Percentiles rank a stretch among this genome's conserved stretches.
These are phyloP conservation scores for Mycena citricolor DNA, from an alignment of 1,284 basidiomycete genomes.

Conservation along the genomic window DNA sequence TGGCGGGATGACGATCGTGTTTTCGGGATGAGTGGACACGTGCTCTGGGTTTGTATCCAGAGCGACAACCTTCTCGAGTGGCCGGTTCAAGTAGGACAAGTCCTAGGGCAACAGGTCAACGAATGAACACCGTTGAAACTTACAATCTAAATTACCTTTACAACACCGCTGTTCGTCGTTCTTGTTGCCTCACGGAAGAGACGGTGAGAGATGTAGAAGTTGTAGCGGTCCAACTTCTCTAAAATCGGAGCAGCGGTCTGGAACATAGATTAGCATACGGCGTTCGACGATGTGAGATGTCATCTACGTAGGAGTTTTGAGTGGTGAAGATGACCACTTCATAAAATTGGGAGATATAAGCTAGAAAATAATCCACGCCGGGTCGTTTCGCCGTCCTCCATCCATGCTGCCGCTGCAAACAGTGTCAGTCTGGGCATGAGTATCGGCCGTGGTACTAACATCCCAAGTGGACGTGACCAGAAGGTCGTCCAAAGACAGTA, in stretches of 20 bases:
- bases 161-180: slow-evolving; percentile 73
- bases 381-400: slow-evolving; percentile 94
- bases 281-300: slow-evolving; percentile 4
- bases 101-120: slow-evolving; percentile 58
- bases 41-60: slow-evolving; percentile 87
- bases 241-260: slow-evolving; percentile 89
- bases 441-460: slow-evolving; percentile 50
- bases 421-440: not conserved
- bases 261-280: slow-evolving; percentile 3
- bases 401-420: slow-evolving; percentile 71
- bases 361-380: slow-evolving; percentile 97
- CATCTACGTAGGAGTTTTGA: slow-evolving; percentile 84
- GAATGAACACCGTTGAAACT: not conserved
- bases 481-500: slow-evolving; percentile 91
- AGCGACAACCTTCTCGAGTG: slow-evolving; percentile 86
- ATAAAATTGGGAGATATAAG: slow-evolving; percentile 95
- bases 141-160: slow-evolving; percentile 71
- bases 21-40: slow-evolving; percentile 82
- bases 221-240: slow-evolving; percentile 94
- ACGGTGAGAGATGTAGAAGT: slow-evolving; percentile 85
- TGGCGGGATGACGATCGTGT: slow-evolving; percentile 80
- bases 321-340: slow-evolving; percentile 96
- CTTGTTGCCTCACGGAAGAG: slow-evolving; percentile 91
- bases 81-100: slow-evolving; percentile 89
- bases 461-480: slow-evolving; percentile 93